Evolutionary conservation across 352 stramenopile genomes (phyloP).

Genomic region (Globisporangium spiculum): DNA sequence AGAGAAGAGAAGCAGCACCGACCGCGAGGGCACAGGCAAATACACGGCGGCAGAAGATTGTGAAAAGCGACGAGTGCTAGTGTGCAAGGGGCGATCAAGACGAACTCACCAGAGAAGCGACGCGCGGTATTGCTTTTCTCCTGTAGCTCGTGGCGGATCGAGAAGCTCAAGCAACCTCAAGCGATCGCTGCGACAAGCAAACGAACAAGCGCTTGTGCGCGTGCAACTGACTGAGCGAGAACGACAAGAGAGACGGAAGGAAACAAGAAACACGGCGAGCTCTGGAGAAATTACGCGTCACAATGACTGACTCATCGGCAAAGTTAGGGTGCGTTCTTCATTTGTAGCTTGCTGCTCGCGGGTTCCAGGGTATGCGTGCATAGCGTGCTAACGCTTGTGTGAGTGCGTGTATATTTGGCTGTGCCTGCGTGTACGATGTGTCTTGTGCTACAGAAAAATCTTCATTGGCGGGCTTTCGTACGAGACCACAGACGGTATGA

Average conservation of each 20-base stretch:
- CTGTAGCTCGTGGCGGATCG: conserved; percentile 9
- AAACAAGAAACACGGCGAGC: conserved; percentile 1
- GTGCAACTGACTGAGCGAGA: background rate
- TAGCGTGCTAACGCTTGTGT: conserved; percentile 1
- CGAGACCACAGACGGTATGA: conserved; percentile 84
- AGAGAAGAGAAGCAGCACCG: background rate
- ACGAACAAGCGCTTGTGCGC: background rate
- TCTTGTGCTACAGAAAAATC: conserved; percentile 70
- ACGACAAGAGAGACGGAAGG: background rate
- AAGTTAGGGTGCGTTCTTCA: conserved; percentile 33
- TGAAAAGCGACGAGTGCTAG: background rate
- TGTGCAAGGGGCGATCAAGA: background rate
- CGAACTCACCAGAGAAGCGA: background rate
- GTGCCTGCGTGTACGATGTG: conserved; percentile 16
- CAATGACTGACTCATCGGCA: conserved; percentile 31
- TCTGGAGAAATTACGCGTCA: background rate
- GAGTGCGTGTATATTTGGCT: conserved; percentile 4
- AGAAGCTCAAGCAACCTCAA: conserved; percentile 8
- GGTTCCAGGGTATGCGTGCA: too few relatives aligned
- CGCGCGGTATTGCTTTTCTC: conserved; percentile 11
- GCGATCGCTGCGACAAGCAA: background rate
- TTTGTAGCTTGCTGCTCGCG: background rate
- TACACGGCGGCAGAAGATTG: background rate
- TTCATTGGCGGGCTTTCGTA: conserved; percentile 90
- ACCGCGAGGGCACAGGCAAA: background rate